Evolutionary conservation across 2,329 filamentous ascomycete genomes (phyloP).

Genomic region (Aspergillus sp.): DNA sequence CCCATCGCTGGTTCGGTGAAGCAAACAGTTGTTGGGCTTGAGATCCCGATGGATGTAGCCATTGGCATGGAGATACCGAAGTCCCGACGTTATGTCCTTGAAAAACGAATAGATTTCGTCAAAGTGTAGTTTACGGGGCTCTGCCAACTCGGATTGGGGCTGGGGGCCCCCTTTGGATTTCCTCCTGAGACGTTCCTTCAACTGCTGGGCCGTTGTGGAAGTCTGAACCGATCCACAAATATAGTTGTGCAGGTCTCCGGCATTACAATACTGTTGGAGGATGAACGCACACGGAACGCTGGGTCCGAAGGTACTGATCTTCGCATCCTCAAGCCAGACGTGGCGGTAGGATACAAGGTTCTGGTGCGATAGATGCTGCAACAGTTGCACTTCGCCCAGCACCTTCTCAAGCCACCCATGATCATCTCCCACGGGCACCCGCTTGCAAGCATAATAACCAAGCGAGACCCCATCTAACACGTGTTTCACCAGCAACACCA

Average conservation of each 20-base stretch:
- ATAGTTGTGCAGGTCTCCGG: slow-evolving; percentile 85
- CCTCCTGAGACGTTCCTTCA: slow-evolving; percentile 84
- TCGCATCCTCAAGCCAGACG: slow-evolving; percentile 91
- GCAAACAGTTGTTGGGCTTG: slow-evolving; percentile 91
- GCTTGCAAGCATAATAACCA: slow-evolving; percentile 93
- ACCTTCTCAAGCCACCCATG: slow-evolving; percentile 96
- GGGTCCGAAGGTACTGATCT: slow-evolving; percentile 81
- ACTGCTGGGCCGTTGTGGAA: slow-evolving; percentile 69
- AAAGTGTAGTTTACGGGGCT: slow-evolving; percentile 63
- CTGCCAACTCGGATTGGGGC: slow-evolving; percentile 52
- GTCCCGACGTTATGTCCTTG: slow-evolving; percentile 86
- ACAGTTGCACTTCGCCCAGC: slow-evolving; percentile 84
- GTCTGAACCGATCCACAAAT: slow-evolving; percentile 69
- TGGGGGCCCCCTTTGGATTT: slow-evolving; percentile 77
- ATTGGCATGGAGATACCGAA: slow-evolving; percentile 84
- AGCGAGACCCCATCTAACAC: slow-evolving; percentile 84
- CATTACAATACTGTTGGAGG: slow-evolving; percentile 95
- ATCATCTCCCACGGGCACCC: slow-evolving; percentile 92
- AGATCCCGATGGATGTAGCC: slow-evolving; percentile 96
- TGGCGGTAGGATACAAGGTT: slow-evolving; percentile 96
- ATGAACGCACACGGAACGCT: slow-evolving; percentile 95
- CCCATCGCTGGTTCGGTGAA: slow-evolving; percentile 72
- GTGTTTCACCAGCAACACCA: slow-evolving; percentile 91
- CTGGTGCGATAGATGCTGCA: slow-evolving; percentile 88
- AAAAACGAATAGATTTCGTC: slow-evolving; percentile 98